Evolutionary conservation across 164 flowering plant genomes (phyloP).

Genomic region (Berberis vulgaris): DNA sequence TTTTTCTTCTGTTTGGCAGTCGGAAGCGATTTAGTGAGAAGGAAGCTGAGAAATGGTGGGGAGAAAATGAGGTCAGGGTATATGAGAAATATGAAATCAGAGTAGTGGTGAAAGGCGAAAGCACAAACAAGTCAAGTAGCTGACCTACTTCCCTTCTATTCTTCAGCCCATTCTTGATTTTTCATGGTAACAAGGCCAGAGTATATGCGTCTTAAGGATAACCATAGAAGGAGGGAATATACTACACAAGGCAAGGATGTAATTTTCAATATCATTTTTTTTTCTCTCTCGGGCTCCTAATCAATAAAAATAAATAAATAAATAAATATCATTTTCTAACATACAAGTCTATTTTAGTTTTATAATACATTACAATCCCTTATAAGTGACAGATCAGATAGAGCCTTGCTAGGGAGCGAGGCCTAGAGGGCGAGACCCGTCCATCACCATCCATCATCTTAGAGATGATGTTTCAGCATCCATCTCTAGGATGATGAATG

Average conservation of each 20-base stretch:
- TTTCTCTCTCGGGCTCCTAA: too few species aligned
- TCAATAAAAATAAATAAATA: background rate
- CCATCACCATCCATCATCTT: too few species aligned
- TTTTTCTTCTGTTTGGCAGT: conserved; percentile 24
- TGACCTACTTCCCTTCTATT: background rate
- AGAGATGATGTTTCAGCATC: too few species aligned
- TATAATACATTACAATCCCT: too few species aligned
- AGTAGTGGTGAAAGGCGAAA: conserved; percentile 16
- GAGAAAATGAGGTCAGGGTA: conserved; percentile 41
- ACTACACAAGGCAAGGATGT: too few species aligned
- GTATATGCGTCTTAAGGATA: too few species aligned
- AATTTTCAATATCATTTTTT: too few species aligned
- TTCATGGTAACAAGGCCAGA: background rate
- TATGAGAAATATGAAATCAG: conserved; percentile 39
- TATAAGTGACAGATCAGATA: too few species aligned
- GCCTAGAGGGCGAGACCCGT: too few species aligned
- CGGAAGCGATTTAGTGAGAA: conserved; percentile 47
- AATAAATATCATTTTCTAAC: background rate
- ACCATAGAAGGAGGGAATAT: background rate
- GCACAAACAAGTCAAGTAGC: conserved; percentile 13
- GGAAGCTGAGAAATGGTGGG: conserved; percentile 69
- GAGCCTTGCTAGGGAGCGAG: too few species aligned
- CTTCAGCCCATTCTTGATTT: background rate
- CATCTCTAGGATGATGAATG: too few species aligned
- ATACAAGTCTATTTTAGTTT: too few species aligned